Conservation (phyloP, 352 stramenopile species). For the Peronospora farinosa region DNA sequence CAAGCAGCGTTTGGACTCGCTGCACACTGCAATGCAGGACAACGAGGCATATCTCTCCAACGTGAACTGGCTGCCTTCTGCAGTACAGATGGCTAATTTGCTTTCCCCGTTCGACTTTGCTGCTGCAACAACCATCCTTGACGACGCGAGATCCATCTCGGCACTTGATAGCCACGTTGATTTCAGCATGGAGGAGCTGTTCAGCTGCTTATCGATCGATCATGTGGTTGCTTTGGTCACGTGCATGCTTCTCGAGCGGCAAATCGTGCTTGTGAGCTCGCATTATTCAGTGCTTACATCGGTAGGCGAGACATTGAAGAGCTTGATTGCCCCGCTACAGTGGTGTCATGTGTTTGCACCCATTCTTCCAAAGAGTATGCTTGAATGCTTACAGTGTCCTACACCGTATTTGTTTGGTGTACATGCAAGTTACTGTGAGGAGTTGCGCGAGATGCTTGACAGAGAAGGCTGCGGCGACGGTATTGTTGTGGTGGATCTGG, state of each 20-base stretch:
- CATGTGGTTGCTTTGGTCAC: slow-evolving; percentile 65
- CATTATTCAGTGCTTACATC: slow-evolving; percentile 74
- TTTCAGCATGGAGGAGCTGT: slow-evolving; percentile 80
- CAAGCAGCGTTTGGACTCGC: slow-evolving; percentile 55
- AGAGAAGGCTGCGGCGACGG: slow-evolving; percentile 66
- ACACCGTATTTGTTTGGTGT: slow-evolving; percentile 85
- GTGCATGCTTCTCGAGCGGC: slow-evolving; percentile 67
- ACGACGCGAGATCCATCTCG: slow-evolving; percentile 34
- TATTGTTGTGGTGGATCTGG: slow-evolving; percentile 70
- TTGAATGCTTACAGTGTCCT: slow-evolving; percentile 78
- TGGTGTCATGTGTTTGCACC: slow-evolving; percentile 86
- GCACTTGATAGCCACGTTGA: slow-evolving; percentile 57
- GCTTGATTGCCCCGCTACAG: slow-evolving; percentile 63
- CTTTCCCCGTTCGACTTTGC: slow-evolving; percentile 63
- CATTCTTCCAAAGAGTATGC: slow-evolving; percentile 73
- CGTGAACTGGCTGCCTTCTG: slow-evolving; percentile 50
- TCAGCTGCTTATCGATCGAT: slow-evolving; percentile 68
- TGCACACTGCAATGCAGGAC: slow-evolving; percentile 55
- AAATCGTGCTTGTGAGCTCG: slow-evolving; percentile 75
- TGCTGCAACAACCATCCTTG: slow-evolving; percentile 17
- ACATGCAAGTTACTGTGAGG: slow-evolving; percentile 57
- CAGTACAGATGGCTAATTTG: slow-evolving; percentile 51
- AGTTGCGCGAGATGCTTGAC: slow-evolving; percentile 67
- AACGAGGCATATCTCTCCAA: slow-evolving; percentile 50
- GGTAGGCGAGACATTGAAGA: slow-evolving; percentile 74